A percentile compares a stretch with the other conserved stretches of the same genome.
Evolutionary conservation across 495 filamentous ascomycete genomes (phyloP).

Genomic region (Neurospora tetrasperma): DNA sequence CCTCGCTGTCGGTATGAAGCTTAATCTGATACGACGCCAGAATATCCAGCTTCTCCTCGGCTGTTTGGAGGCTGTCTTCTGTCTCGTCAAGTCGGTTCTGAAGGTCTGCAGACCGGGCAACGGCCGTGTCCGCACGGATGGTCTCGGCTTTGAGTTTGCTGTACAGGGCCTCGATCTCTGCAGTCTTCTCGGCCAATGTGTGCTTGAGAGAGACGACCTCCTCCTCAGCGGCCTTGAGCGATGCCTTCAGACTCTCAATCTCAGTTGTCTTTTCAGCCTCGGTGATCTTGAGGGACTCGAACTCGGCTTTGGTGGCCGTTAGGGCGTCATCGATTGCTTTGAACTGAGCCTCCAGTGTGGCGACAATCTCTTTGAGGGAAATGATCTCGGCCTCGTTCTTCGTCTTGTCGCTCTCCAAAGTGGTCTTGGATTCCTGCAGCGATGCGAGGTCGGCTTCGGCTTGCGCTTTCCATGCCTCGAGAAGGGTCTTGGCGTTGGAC

Average conservation of each 20-base stretch:
- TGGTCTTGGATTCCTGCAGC: constrained; percentile 15
- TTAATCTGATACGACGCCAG: constrained; percentile 22
- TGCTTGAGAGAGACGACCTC: constrained; percentile 20
- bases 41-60: constrained; percentile 14
- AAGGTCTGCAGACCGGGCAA: constrained; percentile 19
- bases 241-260: constrained; percentile 20
- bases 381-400: constrained; percentile 13
- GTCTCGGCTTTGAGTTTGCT: constrained; percentile 17
- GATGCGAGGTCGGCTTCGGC: constrained; percentile 19
- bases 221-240: constrained; percentile 20
- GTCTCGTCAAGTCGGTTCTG: constrained; percentile 20
- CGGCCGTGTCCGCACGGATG: constrained; percentile 18
- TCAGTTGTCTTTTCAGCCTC: constrained; percentile 16
- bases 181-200: constrained; percentile 21
- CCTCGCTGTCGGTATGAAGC: constrained; percentile 19
- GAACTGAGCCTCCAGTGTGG: constrained; percentile 15
- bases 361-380: constrained; percentile 12
- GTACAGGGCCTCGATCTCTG: constrained; percentile 19
- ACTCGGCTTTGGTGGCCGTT: constrained; percentile 15
- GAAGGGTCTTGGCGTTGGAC: constrained; percentile 11
- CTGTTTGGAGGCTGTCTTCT: constrained; percentile 11
- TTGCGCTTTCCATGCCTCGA: constrained; percentile 18
- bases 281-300: constrained; percentile 16
- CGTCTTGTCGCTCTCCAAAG: constrained; percentile 10
- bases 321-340: constrained; percentile 20